Conservation (phyloP, 2,329 filamentous ascomycete genomes). For the Sporothrix pseudoabietina region DNA sequence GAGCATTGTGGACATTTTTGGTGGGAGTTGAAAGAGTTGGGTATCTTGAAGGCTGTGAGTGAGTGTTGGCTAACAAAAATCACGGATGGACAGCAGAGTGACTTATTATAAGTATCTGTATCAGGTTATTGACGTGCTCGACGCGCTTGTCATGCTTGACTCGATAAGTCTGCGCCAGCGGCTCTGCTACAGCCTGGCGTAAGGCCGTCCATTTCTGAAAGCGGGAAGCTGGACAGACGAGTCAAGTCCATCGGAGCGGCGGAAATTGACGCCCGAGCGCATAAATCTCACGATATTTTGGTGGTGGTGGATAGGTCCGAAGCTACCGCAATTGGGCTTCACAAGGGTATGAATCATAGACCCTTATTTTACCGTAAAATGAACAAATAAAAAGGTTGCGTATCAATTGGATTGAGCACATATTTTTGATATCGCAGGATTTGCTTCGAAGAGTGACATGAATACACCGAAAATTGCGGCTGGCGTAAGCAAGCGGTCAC, state of each 20-base stretch:
- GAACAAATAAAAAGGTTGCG: too few relatives aligned
- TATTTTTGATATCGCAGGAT: constrained; percentile 12
- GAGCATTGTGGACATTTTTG: neutral
- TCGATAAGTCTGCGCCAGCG: neutral
- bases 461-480: neutral
- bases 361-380: too few relatives aligned
- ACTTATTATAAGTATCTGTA: neutral
- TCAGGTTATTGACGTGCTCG: neutral
- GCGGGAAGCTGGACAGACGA: neutral
- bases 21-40: neutral
- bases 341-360: neutral
- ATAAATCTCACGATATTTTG: neutral
- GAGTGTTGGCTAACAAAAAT: too few relatives aligned
- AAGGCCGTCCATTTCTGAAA: neutral
- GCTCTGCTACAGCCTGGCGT: neutral
- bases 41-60: neutral
- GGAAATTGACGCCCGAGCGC: constrained; percentile 8
- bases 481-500: neutral
- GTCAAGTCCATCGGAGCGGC: neutral
- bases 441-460: neutral
- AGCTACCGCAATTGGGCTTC: neutral
- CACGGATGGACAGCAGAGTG: neutral
- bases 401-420: neutral
- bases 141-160: neutral
- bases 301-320: neutral